Conservation (phyloP, 2,329 filamentous ascomycete species). For the Massarina eburnea region DNA sequence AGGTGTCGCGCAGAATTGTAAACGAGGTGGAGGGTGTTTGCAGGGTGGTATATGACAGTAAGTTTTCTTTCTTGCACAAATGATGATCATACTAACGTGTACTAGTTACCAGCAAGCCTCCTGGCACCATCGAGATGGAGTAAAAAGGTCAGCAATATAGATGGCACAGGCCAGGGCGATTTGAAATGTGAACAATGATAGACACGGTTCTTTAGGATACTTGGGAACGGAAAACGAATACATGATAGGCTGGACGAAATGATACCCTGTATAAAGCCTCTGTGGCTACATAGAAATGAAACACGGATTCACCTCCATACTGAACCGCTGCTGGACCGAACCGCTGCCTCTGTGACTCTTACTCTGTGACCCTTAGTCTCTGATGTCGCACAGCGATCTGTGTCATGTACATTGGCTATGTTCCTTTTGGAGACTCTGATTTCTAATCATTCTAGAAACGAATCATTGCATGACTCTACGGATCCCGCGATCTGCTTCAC, state of each 20-base stretch:
- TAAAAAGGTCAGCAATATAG: slow-evolving; percentile 45
- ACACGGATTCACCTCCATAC: slow-evolving; percentile 5
- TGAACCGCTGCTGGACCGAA: slow-evolving; percentile 10
- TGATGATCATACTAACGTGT: slow-evolving; percentile 14
- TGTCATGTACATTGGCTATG: no score
- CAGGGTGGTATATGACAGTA: slow-evolving; percentile 69
- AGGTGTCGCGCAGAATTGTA: slow-evolving; percentile 67
- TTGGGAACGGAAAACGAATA: slow-evolving; percentile 6
- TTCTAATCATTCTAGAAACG: neutral
- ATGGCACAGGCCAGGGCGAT: neutral
- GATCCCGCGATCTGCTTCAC: neutral
- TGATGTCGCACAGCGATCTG: neutral
- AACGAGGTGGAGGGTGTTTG: slow-evolving; percentile 75
- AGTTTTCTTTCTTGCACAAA: slow-evolving; percentile 33
- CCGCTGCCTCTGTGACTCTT: neutral
- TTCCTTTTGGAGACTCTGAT: no score
- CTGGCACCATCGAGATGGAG: slow-evolving; percentile 75
- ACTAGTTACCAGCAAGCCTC: slow-evolving; percentile 65
- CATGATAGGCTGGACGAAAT: slow-evolving; percentile 19
- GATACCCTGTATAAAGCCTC: slow-evolving; percentile 16
- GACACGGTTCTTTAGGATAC: slow-evolving; percentile 1
- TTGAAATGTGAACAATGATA: neutral
- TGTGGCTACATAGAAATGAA: slow-evolving; percentile 11
- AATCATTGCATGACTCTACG: neutral
- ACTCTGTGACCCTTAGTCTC: neutral